Percentiles rank a stretch among this genome's conserved stretches.
phyloP scores from a whole-genome alignment of 306 rosid genomes.

The Luffa acutangula region DNA sequence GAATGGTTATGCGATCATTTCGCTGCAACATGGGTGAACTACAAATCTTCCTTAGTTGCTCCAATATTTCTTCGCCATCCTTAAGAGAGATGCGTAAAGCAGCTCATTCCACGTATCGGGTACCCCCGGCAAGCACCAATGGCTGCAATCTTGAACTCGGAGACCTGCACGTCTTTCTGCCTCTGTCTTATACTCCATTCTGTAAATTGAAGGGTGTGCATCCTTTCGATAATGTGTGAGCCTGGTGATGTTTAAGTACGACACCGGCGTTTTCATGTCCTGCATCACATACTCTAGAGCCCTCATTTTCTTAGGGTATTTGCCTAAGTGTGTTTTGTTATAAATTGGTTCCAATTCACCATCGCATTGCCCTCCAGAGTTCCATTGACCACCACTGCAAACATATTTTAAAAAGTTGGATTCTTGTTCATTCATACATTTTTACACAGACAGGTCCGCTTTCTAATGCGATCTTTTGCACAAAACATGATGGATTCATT shows the following conservation, averaged over 20 bases:
- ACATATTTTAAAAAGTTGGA: constrained; percentile 11
- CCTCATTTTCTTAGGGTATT: constrained; percentile 79
- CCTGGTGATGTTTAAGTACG: constrained; percentile 70
- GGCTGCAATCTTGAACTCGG: constrained; percentile 50
- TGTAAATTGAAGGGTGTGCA: constrained; percentile 73
- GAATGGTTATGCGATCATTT: background rate
- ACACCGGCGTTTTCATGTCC: constrained; percentile 60
- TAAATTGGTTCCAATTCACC: constrained; percentile 67
- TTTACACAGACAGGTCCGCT: background rate
- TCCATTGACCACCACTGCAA: constrained; percentile 94
- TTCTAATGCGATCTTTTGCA: background rate
- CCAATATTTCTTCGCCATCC: constrained; percentile 17
- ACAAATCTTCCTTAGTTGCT: constrained; percentile 5
- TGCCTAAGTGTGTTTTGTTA: constrained; percentile 34
- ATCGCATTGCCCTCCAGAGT: constrained; percentile 89
- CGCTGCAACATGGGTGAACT: background rate
- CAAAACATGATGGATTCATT: background rate
- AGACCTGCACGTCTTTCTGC: constrained; percentile 24
- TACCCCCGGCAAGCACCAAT: constrained; percentile 64
- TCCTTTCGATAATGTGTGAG: constrained; percentile 89
- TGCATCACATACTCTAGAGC: constrained; percentile 49
- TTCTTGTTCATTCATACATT: background rate
- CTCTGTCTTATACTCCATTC: constrained; percentile 34
- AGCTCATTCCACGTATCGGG: constrained; percentile 62
- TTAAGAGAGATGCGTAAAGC: constrained; percentile 34